Percentiles rank a stretch among this genome's conserved stretches.
Evolutionary conservation across 2,329 filamentous ascomycete species (phyloP).

Genomic region (Colletotrichum coccodes): DNA sequence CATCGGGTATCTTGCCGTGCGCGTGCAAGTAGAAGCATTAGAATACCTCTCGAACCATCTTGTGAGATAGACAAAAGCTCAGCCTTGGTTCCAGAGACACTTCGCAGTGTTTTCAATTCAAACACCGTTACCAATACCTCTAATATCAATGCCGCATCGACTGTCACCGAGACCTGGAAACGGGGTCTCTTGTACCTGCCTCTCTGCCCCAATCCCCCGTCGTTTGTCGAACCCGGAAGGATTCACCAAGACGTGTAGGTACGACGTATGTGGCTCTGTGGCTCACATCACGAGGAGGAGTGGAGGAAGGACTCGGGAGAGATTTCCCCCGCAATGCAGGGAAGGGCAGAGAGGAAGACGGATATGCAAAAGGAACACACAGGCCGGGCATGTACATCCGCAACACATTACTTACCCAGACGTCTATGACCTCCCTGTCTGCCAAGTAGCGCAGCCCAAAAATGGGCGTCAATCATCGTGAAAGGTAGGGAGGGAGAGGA

Average conservation of each 20-base stretch:
- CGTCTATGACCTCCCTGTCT: neutral
- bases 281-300: neutral
- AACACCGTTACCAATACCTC: neutral
- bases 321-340: neutral
- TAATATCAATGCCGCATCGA: too few species aligned
- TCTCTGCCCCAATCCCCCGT: neutral
- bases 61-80: slow-evolving; percentile 21
- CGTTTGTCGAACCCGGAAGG: neutral
- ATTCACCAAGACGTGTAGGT: slow-evolving; percentile 10
- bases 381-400: neutral
- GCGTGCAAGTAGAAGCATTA: neutral
- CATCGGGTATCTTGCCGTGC: neutral
- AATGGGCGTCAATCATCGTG: neutral
- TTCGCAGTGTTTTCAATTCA: neutral
- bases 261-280: slow-evolving; percentile 22
- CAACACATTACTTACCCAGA: neutral
- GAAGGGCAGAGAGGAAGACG: neutral
- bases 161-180: neutral
- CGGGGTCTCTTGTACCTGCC: neutral
- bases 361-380: neutral
- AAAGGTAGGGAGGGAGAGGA: neutral
- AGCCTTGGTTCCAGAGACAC: neutral
- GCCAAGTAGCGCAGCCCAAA: neutral
- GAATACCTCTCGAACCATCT: neutral
- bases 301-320: neutral